These are phyloP conservation scores for Scheffersomyces lignicola DNA, from an alignment of 1,139 yeast genomes.

Conservation along the genomic window DNA sequence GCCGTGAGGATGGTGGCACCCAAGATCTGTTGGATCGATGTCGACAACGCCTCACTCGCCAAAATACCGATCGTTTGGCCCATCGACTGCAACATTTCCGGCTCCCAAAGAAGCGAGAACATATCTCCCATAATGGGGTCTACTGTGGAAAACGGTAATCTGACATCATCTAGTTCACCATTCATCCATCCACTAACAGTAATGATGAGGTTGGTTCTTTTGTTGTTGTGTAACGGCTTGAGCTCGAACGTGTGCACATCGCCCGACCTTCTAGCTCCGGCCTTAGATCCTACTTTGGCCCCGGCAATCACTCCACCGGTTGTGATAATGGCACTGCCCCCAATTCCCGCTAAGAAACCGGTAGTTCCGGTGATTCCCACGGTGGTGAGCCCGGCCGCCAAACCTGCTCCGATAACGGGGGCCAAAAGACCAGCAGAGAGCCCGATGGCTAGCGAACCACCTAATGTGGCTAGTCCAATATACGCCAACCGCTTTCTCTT, in stretches of 20 bases:
- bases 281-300: slow-evolving; percentile 80
- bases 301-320: slow-evolving; percentile 91
- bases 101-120: slow-evolving; percentile 93
- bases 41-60: slow-evolving; percentile 91
- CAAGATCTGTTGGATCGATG: slow-evolving; percentile 90
- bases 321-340: slow-evolving; percentile 94
- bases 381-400: slow-evolving; percentile 96
- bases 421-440: slow-evolving; percentile 93
- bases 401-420: slow-evolving; percentile 97
- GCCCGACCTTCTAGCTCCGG: slow-evolving; percentile 86
- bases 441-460: slow-evolving; percentile 94
- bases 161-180: slow-evolving; percentile 91
- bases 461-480: slow-evolving; percentile 94
- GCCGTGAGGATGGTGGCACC: slow-evolving; percentile 94
- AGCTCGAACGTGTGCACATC: slow-evolving; percentile 93
- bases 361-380: slow-evolving; percentile 91
- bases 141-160: slow-evolving; percentile 93
- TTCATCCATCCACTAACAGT: slow-evolving; percentile 99
- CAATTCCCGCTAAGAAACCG: slow-evolving; percentile 93
- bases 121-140: slow-evolving; percentile 98
- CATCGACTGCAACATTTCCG: slow-evolving; percentile 93
- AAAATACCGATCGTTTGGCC: slow-evolving; percentile 93
- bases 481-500: slow-evolving; percentile 72
- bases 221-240: slow-evolving; percentile 87
- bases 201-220: slow-evolving; percentile 81